A percentile compares a stretch with the other conserved stretches of the same genome.
These are phyloP conservation scores for Cladophialophora carrionii DNA, from an alignment of 2,329 filamentous ascomycete genomes.

Conservation along the genomic window DNA sequence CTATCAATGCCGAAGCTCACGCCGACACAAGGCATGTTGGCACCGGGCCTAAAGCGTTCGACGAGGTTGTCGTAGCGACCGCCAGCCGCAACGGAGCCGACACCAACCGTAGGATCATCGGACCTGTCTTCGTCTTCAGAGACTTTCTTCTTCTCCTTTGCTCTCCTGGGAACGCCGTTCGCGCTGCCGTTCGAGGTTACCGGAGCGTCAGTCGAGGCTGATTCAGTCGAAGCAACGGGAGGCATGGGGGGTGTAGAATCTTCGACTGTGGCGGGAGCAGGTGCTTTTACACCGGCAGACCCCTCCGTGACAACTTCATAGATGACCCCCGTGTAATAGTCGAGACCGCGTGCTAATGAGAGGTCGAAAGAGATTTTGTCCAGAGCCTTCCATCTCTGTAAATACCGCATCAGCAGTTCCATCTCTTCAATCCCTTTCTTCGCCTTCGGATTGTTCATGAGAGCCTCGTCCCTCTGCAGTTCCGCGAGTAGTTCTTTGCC, in stretches of 20 bases:
- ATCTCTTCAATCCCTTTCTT: constrained; percentile 81
- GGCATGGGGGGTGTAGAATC: constrained; percentile 39
- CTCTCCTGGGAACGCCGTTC: constrained; percentile 46
- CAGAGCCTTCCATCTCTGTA: constrained; percentile 74
- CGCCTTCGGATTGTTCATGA: constrained; percentile 73
- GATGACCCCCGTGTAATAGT: constrained; percentile 89
- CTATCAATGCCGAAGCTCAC: constrained; percentile 95
- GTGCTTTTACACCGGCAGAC: constrained; percentile 58
- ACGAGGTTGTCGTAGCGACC: constrained; percentile 92
- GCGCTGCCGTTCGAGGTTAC: constrained; percentile 50
- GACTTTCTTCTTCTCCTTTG: constrained; percentile 60
- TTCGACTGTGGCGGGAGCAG: constrained; percentile 57
- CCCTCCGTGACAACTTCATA: constrained; percentile 87
- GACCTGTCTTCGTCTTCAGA: constrained; percentile 69
- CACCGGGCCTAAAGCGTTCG: constrained; percentile 87
- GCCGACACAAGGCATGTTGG: constrained; percentile 83
- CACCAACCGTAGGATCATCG: constrained; percentile 76
- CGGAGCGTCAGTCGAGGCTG: background rate
- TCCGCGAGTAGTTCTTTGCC: constrained; percentile 72
- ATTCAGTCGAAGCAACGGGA: constrained; percentile 41
- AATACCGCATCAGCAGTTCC: constrained; percentile 76
- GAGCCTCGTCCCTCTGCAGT: constrained; percentile 67
- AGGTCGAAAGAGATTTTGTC: constrained; percentile 85
- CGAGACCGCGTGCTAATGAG: constrained; percentile 84
- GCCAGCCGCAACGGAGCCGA: constrained; percentile 86